Evolutionary conservation across 495 filamentous ascomycete genomes (phyloP), one percentile per base, ranked within the genome.

Genomic region (Penicillium coffeae): DNA sequence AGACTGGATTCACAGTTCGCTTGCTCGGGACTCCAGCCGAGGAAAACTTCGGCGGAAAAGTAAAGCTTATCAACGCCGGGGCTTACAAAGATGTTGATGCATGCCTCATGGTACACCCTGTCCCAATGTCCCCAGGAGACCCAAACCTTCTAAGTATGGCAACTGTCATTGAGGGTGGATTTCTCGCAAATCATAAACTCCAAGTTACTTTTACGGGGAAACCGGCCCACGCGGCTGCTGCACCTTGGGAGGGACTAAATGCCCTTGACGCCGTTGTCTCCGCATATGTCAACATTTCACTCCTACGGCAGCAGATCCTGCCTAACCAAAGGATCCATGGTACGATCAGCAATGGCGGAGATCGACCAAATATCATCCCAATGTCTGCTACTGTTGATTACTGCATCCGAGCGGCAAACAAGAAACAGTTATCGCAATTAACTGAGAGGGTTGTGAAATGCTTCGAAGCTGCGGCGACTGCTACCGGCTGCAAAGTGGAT

Each of bases 161-260:
- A 14, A 65, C 60, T 1, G 56, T 60, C 1, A 30, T 72, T 0
- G 68, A 65, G 25, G 70, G 77, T 8, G 69, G 70, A 16, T 77
- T 74, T 54, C 63, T 80, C 4, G 78, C 79, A 43, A 81, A 76
- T 45, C 62, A 79, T 53, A 81, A 81, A 55, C 65, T 77, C 47
- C 62, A 59, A 15, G 58, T 67, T 1, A 67, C 55, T 3, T 73
- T 78, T 44, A 71, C 59, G 1, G 80, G 79, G 1, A 69, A 72
- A 21, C 69, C 76, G 5, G 67, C 79, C 2, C 79, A 83, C 48
- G 80, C 82, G 0, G 82, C 80, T 1, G 77, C 75, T 3, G 72
- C 70, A n/a, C 84, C 83, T 0, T 86, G 83, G 82, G 66, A 78
- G 15, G 82, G 82, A 0, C 71, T 85, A 50, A 88, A 88, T 54